Percentiles rank a stretch among this genome's conserved stretches.
phyloP scores from a whole-genome alignment of 2,329 filamentous ascomycete species.

The Aspergillus fischeri region DNA sequence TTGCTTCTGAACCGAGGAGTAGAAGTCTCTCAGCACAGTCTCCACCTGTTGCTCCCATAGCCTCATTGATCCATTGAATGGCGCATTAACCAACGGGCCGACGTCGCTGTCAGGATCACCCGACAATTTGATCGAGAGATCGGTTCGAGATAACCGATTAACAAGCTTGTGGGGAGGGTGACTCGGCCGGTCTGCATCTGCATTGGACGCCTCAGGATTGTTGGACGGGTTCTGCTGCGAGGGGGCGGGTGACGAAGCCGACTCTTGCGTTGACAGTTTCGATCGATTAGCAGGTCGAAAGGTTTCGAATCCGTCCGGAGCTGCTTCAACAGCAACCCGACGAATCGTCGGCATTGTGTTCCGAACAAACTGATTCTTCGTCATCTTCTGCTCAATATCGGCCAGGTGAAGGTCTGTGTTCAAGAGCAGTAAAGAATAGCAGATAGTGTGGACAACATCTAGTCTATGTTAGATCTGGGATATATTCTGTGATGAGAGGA shows the following conservation, averaged over 20 bases:
- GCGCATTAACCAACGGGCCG: slow-evolving; percentile 72
- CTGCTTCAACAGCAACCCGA: slow-evolving; percentile 69
- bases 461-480: slow-evolving; percentile 27
- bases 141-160: slow-evolving; percentile 24
- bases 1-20: slow-evolving; percentile 80
- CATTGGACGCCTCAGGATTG: slow-evolving; percentile 14
- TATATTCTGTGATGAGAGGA: background rate
- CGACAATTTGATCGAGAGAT: slow-evolving; percentile 25
- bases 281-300: slow-evolving; percentile 36
- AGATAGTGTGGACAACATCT: slow-evolving; percentile 96
- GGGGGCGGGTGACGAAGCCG: slow-evolving; percentile 4
- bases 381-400: slow-evolving; percentile 97
- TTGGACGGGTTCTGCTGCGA: slow-evolving; percentile 9
- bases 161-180: slow-evolving; percentile 18
- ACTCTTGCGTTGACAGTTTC: slow-evolving; percentile 42
- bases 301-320: slow-evolving; percentile 61
- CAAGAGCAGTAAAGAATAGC: slow-evolving; percentile 89
- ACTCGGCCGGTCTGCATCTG: slow-evolving; percentile 15
- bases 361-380: slow-evolving; percentile 86
- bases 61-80: slow-evolving; percentile 69
- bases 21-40: slow-evolving; percentile 86
- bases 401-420: slow-evolving; percentile 96
- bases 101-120: slow-evolving; percentile 27
- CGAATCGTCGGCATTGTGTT: slow-evolving; percentile 91
- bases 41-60: slow-evolving; percentile 90